A percentile compares a stretch with the other conserved stretches of the same genome.
Evolutionary conservation across 805 yeast genomes (phyloP).

Genomic region (Priceomyces melissophilus): DNA sequence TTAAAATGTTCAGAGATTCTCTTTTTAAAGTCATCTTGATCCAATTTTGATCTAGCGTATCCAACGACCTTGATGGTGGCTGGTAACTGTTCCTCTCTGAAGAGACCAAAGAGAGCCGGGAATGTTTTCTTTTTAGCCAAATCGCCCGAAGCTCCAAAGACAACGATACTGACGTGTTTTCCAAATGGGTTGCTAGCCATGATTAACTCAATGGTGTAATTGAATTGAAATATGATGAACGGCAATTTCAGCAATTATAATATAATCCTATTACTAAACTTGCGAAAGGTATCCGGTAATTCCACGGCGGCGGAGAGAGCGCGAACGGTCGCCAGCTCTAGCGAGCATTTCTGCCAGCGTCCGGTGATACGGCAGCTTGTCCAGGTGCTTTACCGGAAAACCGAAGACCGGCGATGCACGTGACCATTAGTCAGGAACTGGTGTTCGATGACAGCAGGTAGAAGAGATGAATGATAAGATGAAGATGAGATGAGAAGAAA

Average conservation of each 20-base stretch:
- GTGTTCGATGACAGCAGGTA: too few relatives aligned
- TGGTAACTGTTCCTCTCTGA: constrained; percentile 67
- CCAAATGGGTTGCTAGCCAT: constrained; percentile 46
- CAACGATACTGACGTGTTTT: constrained; percentile 68
- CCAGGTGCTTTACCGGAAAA: too few relatives aligned
- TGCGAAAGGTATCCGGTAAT: not conserved
- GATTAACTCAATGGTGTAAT: not conserved
- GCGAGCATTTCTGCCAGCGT: too few relatives aligned
- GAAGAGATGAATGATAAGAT: too few relatives aligned
- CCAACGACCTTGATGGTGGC: constrained; percentile 73
- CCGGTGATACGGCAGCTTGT: too few relatives aligned
- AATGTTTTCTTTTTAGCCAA: constrained; percentile 93
- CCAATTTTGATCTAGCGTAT: constrained; percentile 81
- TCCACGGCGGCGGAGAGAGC: not conserved
- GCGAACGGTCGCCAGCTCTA: not conserved
- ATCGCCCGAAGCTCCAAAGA: constrained; percentile 95
- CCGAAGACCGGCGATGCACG: too few relatives aligned
- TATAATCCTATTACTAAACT: constrained; percentile 1
- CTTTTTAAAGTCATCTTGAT: constrained; percentile 60
- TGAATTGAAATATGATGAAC: too few relatives aligned
- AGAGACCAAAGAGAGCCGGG: constrained; percentile 76
- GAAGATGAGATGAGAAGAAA: too few relatives aligned
- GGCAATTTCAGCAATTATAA: not conserved
- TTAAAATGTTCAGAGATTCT: constrained; percentile 65
- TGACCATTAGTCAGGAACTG: too few relatives aligned